Evolutionary conservation across 2,329 filamentous ascomycete species (phyloP).

Genomic region (Exserohilum rostratum): DNA sequence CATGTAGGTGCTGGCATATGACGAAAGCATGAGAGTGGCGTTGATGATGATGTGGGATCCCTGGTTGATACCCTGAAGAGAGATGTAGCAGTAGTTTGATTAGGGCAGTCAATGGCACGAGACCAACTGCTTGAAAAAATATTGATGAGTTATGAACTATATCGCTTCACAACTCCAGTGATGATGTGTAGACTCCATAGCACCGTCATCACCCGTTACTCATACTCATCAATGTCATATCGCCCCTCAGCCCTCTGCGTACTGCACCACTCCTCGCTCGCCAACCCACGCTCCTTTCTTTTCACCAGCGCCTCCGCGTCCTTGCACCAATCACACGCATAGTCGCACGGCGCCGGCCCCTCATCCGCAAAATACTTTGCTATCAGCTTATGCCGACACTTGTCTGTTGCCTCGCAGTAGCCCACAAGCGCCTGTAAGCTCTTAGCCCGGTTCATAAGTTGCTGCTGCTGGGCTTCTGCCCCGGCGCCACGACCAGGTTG

Average conservation of each 20-base stretch:
- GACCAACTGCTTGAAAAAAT: background rate
- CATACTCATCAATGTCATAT: constrained; percentile 49
- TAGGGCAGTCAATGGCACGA: background rate
- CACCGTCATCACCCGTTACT: constrained; percentile 20
- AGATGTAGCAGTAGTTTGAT: background rate
- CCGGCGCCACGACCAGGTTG: constrained; percentile 54
- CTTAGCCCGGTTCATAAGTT: constrained; percentile 50
- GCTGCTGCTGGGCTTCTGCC: constrained; percentile 42
- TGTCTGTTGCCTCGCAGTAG: constrained; percentile 79
- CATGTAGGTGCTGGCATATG: background rate
- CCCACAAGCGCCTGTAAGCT: constrained; percentile 65
- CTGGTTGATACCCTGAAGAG: constrained; percentile 6
- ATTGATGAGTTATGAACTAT: background rate
- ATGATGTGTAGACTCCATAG: background rate
- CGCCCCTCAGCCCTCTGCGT: constrained; percentile 54
- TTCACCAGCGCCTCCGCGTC: constrained; percentile 50
- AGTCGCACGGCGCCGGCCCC: constrained; percentile 49
- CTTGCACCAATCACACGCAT: constrained; percentile 58
- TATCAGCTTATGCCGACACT: constrained; percentile 69
- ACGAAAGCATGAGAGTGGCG: background rate
- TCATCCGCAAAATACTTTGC: constrained; percentile 47
- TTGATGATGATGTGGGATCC: background rate
- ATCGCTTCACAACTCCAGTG: background rate
- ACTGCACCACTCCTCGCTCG: constrained; percentile 57
- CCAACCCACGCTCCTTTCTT: constrained; percentile 53